These are phyloP conservation scores for Candida sp. DNA, from an alignment of 1,139 yeast genomes.

Conservation along the genomic window DNA sequence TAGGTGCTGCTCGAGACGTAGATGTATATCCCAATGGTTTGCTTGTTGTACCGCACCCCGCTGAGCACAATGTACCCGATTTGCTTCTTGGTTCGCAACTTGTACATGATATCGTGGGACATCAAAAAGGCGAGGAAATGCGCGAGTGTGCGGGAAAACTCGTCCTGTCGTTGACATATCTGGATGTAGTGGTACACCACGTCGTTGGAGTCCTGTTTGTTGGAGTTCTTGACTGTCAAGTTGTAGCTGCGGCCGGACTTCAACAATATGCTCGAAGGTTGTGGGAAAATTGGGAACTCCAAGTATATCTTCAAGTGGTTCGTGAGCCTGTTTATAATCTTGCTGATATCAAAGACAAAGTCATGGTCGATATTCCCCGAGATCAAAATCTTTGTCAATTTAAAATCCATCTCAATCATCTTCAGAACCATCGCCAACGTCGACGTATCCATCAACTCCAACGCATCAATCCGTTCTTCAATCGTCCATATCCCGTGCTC, in stretches of 20 bases:
- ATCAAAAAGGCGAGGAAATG: slow-evolving; percentile 49
- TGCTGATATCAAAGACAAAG: slow-evolving; percentile 15
- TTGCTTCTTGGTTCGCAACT: slow-evolving; percentile 55
- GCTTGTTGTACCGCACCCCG: slow-evolving; percentile 54
- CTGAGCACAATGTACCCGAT: slow-evolving; percentile 49
- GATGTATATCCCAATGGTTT: slow-evolving; percentile 59
- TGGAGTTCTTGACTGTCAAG: slow-evolving; percentile 25
- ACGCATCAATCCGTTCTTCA: slow-evolving; percentile 47
- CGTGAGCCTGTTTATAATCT: slow-evolving; percentile 17
- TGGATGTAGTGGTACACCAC: slow-evolving; percentile 57
- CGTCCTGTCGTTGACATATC: slow-evolving; percentile 49
- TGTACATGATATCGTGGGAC: slow-evolving; percentile 40
- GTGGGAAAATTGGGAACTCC: slow-evolving; percentile 8
- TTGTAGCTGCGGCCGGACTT: slow-evolving; percentile 36
- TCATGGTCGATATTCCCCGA: slow-evolving; percentile 48
- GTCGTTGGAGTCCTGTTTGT: slow-evolving; percentile 50
- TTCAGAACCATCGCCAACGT: slow-evolving; percentile 22
- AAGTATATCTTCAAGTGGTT: slow-evolving; percentile 15
- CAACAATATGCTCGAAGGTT: slow-evolving; percentile 35
- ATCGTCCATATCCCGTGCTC: slow-evolving; percentile 58
- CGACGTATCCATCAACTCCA: slow-evolving; percentile 30
- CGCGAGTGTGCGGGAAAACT: slow-evolving; percentile 36
- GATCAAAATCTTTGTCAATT: slow-evolving; percentile 44
- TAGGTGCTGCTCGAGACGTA: slow-evolving; percentile 45
- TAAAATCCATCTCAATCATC: slow-evolving; percentile 21